A percentile compares a stretch with the other conserved stretches of the same genome.
Evolutionary conservation across 1,284 basidiomycete species (phyloP).

Genomic region (Ganoderma multipileum): DNA sequence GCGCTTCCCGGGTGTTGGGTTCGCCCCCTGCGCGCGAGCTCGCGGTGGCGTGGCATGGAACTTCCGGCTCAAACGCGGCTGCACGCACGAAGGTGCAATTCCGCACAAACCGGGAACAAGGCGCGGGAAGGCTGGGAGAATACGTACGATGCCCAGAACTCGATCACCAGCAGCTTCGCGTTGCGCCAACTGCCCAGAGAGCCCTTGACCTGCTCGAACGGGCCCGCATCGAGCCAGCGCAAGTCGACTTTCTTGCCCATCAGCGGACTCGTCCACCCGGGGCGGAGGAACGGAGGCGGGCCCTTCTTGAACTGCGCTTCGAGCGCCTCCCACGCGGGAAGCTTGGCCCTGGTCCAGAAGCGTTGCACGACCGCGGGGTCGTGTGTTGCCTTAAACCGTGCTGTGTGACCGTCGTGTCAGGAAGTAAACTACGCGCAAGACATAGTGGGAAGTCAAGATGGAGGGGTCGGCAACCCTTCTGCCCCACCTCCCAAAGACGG

Average conservation of each 20-base stretch:
- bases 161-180: slow-evolving; percentile 39
- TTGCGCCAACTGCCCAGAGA: slow-evolving; percentile 39
- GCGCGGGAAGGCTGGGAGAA: background rate
- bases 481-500: background rate
- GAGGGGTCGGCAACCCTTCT: background rate
- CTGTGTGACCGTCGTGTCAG: slow-evolving; percentile 20
- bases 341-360: slow-evolving; percentile 37
- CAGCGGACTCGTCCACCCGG: slow-evolving; percentile 42
- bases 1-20: background rate
- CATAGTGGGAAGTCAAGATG: background rate
- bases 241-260: slow-evolving; percentile 39
- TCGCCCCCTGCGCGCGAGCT: background rate
- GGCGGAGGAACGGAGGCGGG: slow-evolving; percentile 42
- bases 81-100: slow-evolving; percentile 6
- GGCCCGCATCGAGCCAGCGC: slow-evolving; percentile 39
- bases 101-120: slow-evolving; percentile 5
- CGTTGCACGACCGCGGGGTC: slow-evolving; percentile 35
- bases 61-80: background rate
- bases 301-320: slow-evolving; percentile 41
- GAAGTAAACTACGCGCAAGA: background rate
- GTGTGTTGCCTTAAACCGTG: slow-evolving; percentile 36
- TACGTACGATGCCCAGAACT: slow-evolving; percentile 44
- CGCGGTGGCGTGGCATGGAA: background rate
- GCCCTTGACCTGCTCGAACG: slow-evolving; percentile 39
- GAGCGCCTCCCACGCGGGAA: slow-evolving; percentile 41